Conservation (phyloP, 805 yeast species). For the Soucietia sequanensis region DNA sequence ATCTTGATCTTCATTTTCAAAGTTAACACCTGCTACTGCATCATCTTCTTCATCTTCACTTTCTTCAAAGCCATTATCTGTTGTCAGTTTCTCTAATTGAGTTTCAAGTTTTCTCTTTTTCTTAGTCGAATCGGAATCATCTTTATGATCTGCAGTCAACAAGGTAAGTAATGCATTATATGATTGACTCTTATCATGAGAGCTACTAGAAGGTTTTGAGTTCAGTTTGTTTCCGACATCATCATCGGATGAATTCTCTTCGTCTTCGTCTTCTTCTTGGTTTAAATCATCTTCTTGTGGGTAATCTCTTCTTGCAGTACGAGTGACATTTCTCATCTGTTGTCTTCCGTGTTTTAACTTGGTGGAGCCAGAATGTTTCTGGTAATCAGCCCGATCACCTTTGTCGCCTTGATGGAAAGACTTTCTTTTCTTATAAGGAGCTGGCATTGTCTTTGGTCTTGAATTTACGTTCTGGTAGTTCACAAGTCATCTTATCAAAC, state of each 20-base stretch:
- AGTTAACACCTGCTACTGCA: constrained; percentile 32
- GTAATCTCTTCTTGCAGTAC: constrained; percentile 46
- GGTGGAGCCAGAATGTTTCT: background rate
- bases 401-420: no score
- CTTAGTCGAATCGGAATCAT: constrained; percentile 6
- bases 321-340: constrained; percentile 57
- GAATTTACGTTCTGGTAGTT: no score
- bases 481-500: no score
- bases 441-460: constrained; percentile 4
- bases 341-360: constrained; percentile 53
- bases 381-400: background rate
- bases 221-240: constrained; percentile 16
- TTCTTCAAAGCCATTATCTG: constrained; percentile 8
- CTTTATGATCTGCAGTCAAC: constrained; percentile 47
- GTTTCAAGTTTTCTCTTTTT: constrained; percentile 10
- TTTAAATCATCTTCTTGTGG: constrained; percentile 11
- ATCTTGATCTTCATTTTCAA: constrained; percentile 19
- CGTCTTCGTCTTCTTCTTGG: constrained; percentile 3
- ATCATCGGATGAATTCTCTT: constrained; percentile 8
- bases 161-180: constrained; percentile 68
- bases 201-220: constrained; percentile 17
- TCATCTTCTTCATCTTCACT: constrained; percentile 24
- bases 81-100: no score
- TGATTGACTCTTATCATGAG: constrained; percentile 40
- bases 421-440: constrained; percentile 4